A percentile compares a stretch with the other conserved stretches of the same genome.
Evolutionary conservation across 495 filamentous ascomycete genomes (phyloP).

Genomic region (Neurospora sp.): DNA sequence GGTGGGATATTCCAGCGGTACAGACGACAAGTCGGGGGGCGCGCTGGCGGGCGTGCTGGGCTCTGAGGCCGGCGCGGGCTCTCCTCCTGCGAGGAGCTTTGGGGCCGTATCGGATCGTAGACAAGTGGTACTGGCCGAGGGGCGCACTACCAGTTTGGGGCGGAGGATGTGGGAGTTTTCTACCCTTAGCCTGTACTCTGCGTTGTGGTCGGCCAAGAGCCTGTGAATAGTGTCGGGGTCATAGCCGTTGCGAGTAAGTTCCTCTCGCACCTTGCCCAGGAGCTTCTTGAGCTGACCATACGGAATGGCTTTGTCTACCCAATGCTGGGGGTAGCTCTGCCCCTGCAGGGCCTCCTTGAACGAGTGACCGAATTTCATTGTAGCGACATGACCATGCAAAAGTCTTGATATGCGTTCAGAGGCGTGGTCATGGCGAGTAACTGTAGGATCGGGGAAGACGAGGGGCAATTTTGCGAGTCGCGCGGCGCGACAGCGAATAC

Average conservation of each 20-base stretch:
- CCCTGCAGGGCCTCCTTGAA: conserved; percentile 48
- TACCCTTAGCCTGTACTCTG: conserved; percentile 39
- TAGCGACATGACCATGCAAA: conserved; percentile 10
- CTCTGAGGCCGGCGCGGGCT: neutral
- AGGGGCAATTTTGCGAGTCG: neutral
- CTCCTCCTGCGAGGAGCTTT: neutral
- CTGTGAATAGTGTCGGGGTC: conserved; percentile 47
- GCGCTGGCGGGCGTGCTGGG: neutral
- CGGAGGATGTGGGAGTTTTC: conserved; percentile 14
- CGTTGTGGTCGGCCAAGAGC: conserved; percentile 33
- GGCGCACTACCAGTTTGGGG: conserved; percentile 20
- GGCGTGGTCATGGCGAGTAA: conserved; percentile 18
- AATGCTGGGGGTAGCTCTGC: conserved; percentile 52
- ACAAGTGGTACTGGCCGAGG: neutral
- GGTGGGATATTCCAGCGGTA: neutral
- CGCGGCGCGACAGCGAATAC: neutral
- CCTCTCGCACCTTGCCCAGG: conserved; percentile 53
- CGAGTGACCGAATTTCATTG: conserved; percentile 69
- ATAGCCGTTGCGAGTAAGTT: conserved; percentile 51
- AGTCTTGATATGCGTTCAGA: conserved; percentile 8
- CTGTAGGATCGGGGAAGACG: neutral
- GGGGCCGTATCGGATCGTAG: neutral
- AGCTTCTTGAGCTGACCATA: conserved; percentile 69
- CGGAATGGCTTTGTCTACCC: conserved; percentile 60
- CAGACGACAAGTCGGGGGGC: neutral